A percentile compares a stretch with the other conserved stretches of the same genome.
Evolutionary conservation across 179 eudicot species (phyloP).

Genomic region (Dionaea muscipula): DNA sequence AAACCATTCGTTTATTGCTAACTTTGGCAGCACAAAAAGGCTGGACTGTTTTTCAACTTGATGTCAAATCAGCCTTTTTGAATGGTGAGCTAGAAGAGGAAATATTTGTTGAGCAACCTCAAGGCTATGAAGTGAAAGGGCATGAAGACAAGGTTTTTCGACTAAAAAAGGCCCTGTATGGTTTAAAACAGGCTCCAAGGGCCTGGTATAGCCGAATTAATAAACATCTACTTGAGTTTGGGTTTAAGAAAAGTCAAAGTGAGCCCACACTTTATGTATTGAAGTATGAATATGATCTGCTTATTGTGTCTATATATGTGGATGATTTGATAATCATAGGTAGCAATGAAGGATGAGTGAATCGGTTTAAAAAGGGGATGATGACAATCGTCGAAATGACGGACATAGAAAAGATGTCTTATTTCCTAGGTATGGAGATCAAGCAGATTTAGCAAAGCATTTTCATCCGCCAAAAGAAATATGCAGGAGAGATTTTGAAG

Average conservation of each 20-base stretch:
- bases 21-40: neutral
- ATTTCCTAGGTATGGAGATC: neutral
- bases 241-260: neutral
- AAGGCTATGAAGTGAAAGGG: conserved; percentile 2
- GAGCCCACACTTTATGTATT: conserved; percentile 1
- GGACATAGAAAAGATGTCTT: neutral
- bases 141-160: neutral
- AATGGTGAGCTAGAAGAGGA: no score
- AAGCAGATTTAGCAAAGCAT: neutral
- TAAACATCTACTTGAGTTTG: neutral
- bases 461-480: neutral
- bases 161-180: neutral
- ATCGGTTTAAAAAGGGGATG: neutral
- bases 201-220: conserved; percentile 6
- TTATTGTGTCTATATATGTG: conserved; percentile 3
- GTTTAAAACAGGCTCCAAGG: no score
- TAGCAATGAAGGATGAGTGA: neutral
- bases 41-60: neutral
- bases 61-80: conserved; percentile 4
- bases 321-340: conserved; percentile 9
- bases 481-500: no score
- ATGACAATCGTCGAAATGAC: neutral
- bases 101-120: no score
- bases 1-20: no score
- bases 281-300: neutral